Percentiles rank a stretch among this genome's conserved stretches.
phyloP scores from a whole-genome alignment of 345 rosid genomes.

The Mangifera indica region DNA sequence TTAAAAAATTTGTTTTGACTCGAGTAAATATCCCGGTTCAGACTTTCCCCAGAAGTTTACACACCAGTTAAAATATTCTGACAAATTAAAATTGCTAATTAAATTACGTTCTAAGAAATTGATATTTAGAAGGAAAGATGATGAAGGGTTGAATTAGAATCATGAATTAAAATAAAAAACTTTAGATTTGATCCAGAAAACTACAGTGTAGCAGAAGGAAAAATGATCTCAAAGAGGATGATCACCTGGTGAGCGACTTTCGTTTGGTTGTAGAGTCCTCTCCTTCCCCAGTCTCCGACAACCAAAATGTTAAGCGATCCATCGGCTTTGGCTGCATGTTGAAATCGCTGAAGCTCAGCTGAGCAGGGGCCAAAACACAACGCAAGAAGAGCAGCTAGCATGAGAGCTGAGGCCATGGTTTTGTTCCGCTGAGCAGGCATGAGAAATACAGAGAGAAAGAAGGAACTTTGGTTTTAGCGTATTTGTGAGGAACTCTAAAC shows the following conservation, averaged over 20 bases:
- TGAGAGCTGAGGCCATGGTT: conserved; percentile 4
- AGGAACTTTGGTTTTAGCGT: background rate
- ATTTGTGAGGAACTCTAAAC: background rate
- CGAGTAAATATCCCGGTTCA: background rate
- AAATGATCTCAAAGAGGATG: too few relatives aligned
- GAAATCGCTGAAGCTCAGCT: conserved; percentile 37
- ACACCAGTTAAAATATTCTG: background rate
- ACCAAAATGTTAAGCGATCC: conserved; percentile 52
- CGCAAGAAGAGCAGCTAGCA: background rate
- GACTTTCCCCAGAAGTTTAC: background rate
- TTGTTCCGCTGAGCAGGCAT: background rate
- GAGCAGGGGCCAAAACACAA: background rate
- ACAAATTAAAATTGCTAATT: too few relatives aligned
- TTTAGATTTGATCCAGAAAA: too few relatives aligned
- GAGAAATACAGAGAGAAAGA: background rate
- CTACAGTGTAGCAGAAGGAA: too few relatives aligned
- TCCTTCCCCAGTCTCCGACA: conserved; percentile 61
- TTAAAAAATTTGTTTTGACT: background rate
- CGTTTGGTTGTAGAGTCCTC: conserved; percentile 53
- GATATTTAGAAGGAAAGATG: background rate
- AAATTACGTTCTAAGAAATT: background rate
- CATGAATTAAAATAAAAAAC: background rate
- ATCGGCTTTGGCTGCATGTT: conserved; percentile 42
- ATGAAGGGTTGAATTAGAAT: background rate
- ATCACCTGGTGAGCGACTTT: conserved; percentile 49